Evolutionary conservation across 495 filamentous ascomycete species (phyloP), one percentile per base, ranked within the genome.

Genomic region (Bathelium albidoporum): DNA sequence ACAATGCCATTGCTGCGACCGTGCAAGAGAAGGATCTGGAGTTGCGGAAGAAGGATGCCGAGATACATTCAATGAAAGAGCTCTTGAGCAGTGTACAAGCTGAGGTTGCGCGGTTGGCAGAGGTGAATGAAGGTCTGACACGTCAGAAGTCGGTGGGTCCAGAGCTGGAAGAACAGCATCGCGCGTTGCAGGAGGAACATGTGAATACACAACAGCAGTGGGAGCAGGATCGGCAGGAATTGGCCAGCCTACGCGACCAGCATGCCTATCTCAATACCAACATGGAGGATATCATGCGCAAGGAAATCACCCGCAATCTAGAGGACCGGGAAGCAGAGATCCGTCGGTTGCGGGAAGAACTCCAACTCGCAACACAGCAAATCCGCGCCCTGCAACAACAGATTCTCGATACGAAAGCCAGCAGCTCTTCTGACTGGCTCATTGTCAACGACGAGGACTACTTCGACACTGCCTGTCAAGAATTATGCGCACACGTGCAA

Each of bases 401-500:
- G 73, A 90, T 96, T 63, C 80, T 92, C 28, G 81, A 83, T 10
- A 79, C 84, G 24, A 84, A 84, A 45, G 80, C 83, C 59, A 74
- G 75, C 53, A 83, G n/a, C n/a, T n/a, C 86, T 68, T 26, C 49
- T 5, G 72, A 71, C 62, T 92, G 95, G 71, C 85, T 97, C 65
- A 82, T 82, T 59, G 78, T 90, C 58, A 84, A 85, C 68, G 94
- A 97, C 71, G 89, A 95, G 67, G 90, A 96, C 72, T 91, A 96
- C 78, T 97, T 98, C 70, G 89, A 94, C 67, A 84, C 83, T 70
- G 89, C 90, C n/a, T 97, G 93, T 75, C 89, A 96, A 70, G 85
- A 92, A 71, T 83, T 98, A 18, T 97, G 90, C 72, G 87, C 89
- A 68, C 91, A 95, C 68, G 90, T 96, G 18, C 92, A 95, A 70